phyloP scores from a whole-genome alignment of 2,329 filamentous ascomycete genomes.

The Cryphonectria parasitica region DNA sequence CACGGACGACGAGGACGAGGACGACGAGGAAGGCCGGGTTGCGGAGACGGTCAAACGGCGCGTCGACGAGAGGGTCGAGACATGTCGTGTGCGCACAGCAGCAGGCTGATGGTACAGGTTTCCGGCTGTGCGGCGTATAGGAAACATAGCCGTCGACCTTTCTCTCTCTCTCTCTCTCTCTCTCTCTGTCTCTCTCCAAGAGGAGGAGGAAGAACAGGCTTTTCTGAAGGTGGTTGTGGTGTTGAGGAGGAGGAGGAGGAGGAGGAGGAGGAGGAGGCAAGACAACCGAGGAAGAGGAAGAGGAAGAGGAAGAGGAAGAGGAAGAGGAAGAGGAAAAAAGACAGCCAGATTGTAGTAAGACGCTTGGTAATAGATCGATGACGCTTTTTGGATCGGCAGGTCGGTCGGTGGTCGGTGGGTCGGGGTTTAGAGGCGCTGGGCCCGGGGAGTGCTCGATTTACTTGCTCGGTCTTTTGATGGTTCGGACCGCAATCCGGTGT shows the following conservation, averaged over 20 bases:
- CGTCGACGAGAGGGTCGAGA: constrained; percentile 2
- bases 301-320: not conserved
- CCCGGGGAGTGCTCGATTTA: not conserved
- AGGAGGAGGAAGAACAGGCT: not conserved
- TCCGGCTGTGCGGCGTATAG: not conserved
- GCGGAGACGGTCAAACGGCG: not conserved
- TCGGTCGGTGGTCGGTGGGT: not conserved
- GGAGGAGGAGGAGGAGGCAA: not conserved
- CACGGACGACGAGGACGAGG: not conserved
- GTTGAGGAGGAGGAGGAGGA: not conserved
- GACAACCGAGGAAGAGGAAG: not conserved
- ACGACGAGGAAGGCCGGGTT: constrained; percentile 3
- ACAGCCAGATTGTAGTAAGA: not conserved
- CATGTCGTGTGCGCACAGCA: constrained; percentile 7
- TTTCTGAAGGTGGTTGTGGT: not conserved
- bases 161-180: too few relatives aligned
- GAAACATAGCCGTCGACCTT: not conserved
- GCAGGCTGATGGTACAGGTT: not conserved
- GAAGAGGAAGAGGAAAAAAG: too few relatives aligned
- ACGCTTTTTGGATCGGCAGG: not conserved
- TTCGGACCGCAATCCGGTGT: not conserved
- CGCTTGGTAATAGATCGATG: not conserved
- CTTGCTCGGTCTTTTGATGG: not conserved
- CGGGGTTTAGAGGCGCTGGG: not conserved
- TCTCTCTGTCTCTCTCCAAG: too few relatives aligned